These are phyloP conservation scores for Trichoderma hamatum DNA, from an alignment of 2,329 filamentous ascomycete species.

Conservation along the genomic window DNA sequence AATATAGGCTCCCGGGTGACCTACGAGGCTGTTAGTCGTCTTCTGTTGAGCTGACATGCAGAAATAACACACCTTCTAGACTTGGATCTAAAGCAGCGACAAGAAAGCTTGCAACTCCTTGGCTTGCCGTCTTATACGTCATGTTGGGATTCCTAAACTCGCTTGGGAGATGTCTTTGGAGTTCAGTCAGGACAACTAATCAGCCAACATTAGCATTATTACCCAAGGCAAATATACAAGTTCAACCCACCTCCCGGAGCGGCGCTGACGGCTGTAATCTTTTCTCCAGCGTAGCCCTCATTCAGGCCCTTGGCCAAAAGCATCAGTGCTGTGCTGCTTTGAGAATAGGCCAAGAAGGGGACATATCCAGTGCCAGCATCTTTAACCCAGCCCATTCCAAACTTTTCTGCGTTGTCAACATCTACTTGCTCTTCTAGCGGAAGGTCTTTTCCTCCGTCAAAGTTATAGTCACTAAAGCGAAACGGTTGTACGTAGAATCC, in stretches of 20 bases:
- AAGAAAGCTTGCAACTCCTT: slow-evolving; percentile 24
- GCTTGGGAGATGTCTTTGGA: slow-evolving; percentile 13
- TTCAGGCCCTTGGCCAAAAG: slow-evolving; percentile 7
- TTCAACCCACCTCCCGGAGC: slow-evolving; percentile 17
- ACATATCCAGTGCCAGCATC: slow-evolving; percentile 9
- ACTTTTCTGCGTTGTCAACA: background rate
- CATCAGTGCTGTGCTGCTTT: slow-evolving; percentile 20
- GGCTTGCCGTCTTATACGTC: slow-evolving; percentile 15
- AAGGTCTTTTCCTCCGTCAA: slow-evolving; percentile 11
- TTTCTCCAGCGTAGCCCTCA: slow-evolving; percentile 3
- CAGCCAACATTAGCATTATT: background rate
- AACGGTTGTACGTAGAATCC: slow-evolving; percentile 16
- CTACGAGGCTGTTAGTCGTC: background rate
- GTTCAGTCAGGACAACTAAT: slow-evolving; percentile 21
- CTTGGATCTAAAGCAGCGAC: slow-evolving; percentile 21
- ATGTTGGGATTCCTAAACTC: slow-evolving; percentile 21
- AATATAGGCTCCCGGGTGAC: background rate
- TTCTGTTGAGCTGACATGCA: rapidly evolving
- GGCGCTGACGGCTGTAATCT: background rate
- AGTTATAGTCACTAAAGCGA: slow-evolving; percentile 19
- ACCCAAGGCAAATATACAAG: too few species aligned
- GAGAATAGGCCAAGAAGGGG: slow-evolving; percentile 18
- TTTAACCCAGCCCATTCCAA: slow-evolving; percentile 13
- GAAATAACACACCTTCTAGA: background rate
- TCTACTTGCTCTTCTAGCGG: slow-evolving; percentile 9